A percentile compares a stretch with the other conserved stretches of the same genome.
These are phyloP conservation scores for Ustilago bromivora DNA, from an alignment of 1,284 basidiomycete species.

Conservation along the genomic window DNA sequence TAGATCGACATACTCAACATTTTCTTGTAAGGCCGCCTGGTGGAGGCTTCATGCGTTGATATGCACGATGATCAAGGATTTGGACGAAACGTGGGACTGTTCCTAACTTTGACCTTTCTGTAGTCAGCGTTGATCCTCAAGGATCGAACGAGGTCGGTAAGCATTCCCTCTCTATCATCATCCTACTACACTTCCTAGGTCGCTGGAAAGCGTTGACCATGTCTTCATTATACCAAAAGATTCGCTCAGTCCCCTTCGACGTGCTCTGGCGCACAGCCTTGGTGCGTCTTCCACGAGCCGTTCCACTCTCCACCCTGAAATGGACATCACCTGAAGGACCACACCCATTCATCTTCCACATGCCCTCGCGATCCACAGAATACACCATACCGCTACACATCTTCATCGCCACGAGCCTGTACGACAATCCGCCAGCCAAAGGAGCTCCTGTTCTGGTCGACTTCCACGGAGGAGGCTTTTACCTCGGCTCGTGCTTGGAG, in stretches of 20 bases:
- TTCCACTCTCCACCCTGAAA: slow-evolving; percentile 41
- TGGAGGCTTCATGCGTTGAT: slow-evolving; percentile 10
- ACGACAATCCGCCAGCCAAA: slow-evolving; percentile 10
- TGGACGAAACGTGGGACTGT: slow-evolving; percentile 1
- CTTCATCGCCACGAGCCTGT: slow-evolving; percentile 43
- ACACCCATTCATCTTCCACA: slow-evolving; percentile 47
- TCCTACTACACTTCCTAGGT: neutral
- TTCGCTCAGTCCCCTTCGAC: slow-evolving; percentile 42
- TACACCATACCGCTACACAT: slow-evolving; percentile 56
- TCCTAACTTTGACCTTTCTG: neutral
- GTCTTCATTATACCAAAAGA: slow-evolving; percentile 41
- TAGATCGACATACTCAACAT: neutral
- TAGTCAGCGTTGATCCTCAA: neutral
- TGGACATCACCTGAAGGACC: slow-evolving; percentile 55
- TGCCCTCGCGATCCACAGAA: slow-evolving; percentile 37
- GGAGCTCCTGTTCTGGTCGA: slow-evolving; percentile 53
- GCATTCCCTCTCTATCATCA: neutral
- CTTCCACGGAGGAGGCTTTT: slow-evolving; percentile 63
- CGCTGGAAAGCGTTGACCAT: slow-evolving; percentile 6
- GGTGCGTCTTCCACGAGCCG: slow-evolving; percentile 45
- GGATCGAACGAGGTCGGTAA: neutral
- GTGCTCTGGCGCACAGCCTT: slow-evolving; percentile 50
- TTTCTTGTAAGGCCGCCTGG: neutral
- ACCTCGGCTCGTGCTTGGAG: slow-evolving; percentile 55
- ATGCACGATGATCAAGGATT: slow-evolving; percentile 7